These are phyloP conservation scores for Aureobasidium namibiae DNA, from an alignment of 2,329 filamentous ascomycete species.

Conservation along the genomic window DNA sequence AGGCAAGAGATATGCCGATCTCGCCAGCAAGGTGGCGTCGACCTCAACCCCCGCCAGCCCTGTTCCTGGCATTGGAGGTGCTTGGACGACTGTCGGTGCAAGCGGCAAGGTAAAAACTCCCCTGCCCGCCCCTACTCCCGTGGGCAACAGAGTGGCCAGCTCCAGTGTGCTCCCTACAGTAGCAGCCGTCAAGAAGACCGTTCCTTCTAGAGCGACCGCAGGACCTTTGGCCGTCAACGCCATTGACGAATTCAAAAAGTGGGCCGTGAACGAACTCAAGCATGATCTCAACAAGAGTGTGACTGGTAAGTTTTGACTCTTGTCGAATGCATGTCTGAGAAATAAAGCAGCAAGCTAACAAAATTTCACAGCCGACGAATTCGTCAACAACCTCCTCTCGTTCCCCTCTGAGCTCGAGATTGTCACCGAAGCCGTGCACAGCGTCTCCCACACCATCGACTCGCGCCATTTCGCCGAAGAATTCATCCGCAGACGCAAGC, in stretches of 20 bases:
- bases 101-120: conserved; percentile 84
- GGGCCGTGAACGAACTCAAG: conserved; percentile 71
- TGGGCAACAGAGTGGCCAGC: conserved; percentile 41
- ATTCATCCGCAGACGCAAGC: conserved; percentile 84
- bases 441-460: conserved; percentile 79
- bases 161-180: conserved; percentile 30
- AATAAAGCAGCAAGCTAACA: conserved; percentile 25
- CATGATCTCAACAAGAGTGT: conserved; percentile 63
- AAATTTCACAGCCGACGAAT: conserved; percentile 50
- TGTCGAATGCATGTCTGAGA: no score
- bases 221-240: conserved; percentile 51
- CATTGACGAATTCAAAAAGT: conserved; percentile 88
- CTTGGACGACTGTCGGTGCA: conserved; percentile 93
- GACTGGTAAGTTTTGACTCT: conserved; percentile 36
- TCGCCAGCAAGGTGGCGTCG: conserved; percentile 66
- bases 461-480: conserved; percentile 90
- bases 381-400: conserved; percentile 65
- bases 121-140: conserved; percentile 43
- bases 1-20: conserved; percentile 88
- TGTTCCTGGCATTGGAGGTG: conserved; percentile 42
- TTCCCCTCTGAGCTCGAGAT: conserved; percentile 71
- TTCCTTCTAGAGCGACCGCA: conserved; percentile 46
- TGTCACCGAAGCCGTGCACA: conserved; percentile 85
- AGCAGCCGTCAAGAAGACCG: conserved; percentile 22
- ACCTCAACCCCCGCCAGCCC: conserved; percentile 31